Evolutionary conservation across 495 filamentous ascomycete species (phyloP).

Genomic region (Astrocystis sublimbata): DNA sequence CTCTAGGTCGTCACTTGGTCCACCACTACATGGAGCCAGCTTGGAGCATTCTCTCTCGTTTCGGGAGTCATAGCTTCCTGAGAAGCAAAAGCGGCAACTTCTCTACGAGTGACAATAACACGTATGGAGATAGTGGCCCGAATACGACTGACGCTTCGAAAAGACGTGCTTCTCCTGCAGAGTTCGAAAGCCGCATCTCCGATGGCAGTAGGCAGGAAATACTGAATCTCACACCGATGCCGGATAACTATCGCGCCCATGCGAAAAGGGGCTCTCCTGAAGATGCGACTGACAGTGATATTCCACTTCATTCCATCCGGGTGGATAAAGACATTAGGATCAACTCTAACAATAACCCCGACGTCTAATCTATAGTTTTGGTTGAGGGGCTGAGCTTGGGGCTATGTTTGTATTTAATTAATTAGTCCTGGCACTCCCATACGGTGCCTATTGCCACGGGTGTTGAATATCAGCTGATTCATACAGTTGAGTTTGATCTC

Average conservation of each 20-base stretch:
- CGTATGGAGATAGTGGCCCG: not conserved
- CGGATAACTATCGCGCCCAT: slow-evolving; percentile 12
- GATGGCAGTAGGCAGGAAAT: slow-evolving; percentile 6
- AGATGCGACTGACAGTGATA: not conserved
- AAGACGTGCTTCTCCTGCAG: not conserved
- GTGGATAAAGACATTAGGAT: slow-evolving; percentile 11
- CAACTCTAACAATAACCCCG: not conserved
- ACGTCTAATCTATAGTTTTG: not conserved
- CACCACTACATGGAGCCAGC: not conserved
- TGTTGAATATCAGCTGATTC: not conserved
- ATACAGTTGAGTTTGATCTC: not conserved
- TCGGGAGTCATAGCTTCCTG: not conserved
- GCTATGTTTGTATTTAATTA: not conserved
- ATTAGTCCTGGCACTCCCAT: not conserved
- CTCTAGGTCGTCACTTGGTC: slow-evolving; percentile 3
- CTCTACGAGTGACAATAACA: not conserved
- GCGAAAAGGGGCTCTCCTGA: slow-evolving; percentile 3
- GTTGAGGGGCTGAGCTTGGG: not conserved
- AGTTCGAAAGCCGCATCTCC: not conserved
- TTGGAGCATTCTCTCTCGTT: not conserved
- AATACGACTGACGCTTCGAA: not conserved
- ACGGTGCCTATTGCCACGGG: not conserved
- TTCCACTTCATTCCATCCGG: slow-evolving; percentile 14
- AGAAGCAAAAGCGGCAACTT: not conserved
- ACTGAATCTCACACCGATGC: not conserved